A percentile compares a stretch with the other conserved stretches of the same genome.
Conservation (phyloP, 352 stramenopile species). For the Pythium grandisporangium region DNA sequence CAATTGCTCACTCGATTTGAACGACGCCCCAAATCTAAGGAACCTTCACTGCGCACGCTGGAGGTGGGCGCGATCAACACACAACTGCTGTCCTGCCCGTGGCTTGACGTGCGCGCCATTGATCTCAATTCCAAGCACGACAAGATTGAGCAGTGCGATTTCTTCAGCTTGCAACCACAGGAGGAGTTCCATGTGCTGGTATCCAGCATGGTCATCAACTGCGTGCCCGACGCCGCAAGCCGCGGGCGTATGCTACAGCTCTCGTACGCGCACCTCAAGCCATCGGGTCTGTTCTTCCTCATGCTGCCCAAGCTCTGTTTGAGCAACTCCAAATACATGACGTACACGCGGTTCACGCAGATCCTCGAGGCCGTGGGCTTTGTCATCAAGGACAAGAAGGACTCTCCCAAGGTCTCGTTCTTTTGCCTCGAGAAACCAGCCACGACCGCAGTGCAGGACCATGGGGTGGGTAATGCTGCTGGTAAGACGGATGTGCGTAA, state of each 20-base stretch:
- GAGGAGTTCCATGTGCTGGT: slow-evolving; percentile 88
- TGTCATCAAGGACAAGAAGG: slow-evolving; percentile 52
- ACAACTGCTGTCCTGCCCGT: slow-evolving; percentile 91
- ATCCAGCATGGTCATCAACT: slow-evolving; percentile 95
- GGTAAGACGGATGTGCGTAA: slow-evolving; percentile 8
- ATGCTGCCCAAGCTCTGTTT: slow-evolving; percentile 75
- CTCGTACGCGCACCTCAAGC: slow-evolving; percentile 46
- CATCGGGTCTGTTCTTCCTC: slow-evolving; percentile 48
- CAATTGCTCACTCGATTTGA: slow-evolving; percentile 78
- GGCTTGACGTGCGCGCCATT: slow-evolving; percentile 90
- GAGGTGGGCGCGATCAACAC: slow-evolving; percentile 96
- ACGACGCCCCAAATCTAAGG: slow-evolving; percentile 58
- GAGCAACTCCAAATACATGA: slow-evolving; percentile 72
- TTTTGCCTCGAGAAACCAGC: slow-evolving; percentile 76
- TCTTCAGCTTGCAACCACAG: slow-evolving; percentile 72
- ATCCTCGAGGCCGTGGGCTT: slow-evolving; percentile 73
- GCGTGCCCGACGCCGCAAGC: slow-evolving; percentile 84
- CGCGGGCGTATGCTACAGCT: slow-evolving; percentile 72
- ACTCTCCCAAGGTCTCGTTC: slow-evolving; percentile 75
- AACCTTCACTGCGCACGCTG: slow-evolving; percentile 41
- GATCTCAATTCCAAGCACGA: slow-evolving; percentile 91
- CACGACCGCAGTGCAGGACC: no score
- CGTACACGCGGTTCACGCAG: slow-evolving; percentile 45
- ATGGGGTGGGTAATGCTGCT: no score
- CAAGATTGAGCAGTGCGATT: slow-evolving; percentile 88